These are phyloP conservation scores for Lupinus albus DNA, from an alignment of 306 rosid genomes.

Conservation along the genomic window DNA sequence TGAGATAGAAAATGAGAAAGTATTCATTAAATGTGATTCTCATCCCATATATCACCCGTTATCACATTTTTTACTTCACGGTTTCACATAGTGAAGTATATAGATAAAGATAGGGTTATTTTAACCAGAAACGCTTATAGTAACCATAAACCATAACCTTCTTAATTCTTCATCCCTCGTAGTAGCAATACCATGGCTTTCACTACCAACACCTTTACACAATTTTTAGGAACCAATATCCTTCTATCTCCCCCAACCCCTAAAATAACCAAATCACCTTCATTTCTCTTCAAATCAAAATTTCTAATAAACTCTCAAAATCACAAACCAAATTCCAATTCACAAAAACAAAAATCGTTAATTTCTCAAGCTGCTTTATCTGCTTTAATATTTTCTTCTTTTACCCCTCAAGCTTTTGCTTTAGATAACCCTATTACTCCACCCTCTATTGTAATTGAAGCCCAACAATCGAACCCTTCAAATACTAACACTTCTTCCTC, in stretches of 20 bases:
- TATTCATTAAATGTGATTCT: no score
- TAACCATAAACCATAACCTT: not conserved
- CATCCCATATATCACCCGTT: no score
- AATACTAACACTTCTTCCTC: constrained; percentile 55
- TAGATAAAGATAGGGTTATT: not conserved
- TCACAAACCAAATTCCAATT: constrained; percentile 32
- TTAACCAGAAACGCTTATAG: not conserved
- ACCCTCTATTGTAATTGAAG: constrained; percentile 56
- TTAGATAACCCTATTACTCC: constrained; percentile 52
- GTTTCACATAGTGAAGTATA: not conserved
- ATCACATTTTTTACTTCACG: not conserved
- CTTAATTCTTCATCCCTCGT: not conserved
- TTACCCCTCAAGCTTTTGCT: constrained; percentile 66
- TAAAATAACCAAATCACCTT: constrained; percentile 58
- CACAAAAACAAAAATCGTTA: constrained; percentile 47
- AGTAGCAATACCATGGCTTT: constrained; percentile 55
- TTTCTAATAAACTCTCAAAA: constrained; percentile 40
- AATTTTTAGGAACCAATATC: constrained; percentile 52
- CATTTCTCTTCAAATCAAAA: constrained; percentile 45
- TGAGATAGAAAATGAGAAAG: no score
- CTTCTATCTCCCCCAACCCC: constrained; percentile 74
- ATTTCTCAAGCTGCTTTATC: constrained; percentile 68
- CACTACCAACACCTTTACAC: constrained; percentile 52
- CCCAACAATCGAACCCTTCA: constrained; percentile 54
- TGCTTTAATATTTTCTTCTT: constrained; percentile 66